A percentile compares a stretch with the other conserved stretches of the same genome.
Conservation (phyloP, 371 early-diverging fungal species). For the Paraphysoderma sedebokerense region DNA sequence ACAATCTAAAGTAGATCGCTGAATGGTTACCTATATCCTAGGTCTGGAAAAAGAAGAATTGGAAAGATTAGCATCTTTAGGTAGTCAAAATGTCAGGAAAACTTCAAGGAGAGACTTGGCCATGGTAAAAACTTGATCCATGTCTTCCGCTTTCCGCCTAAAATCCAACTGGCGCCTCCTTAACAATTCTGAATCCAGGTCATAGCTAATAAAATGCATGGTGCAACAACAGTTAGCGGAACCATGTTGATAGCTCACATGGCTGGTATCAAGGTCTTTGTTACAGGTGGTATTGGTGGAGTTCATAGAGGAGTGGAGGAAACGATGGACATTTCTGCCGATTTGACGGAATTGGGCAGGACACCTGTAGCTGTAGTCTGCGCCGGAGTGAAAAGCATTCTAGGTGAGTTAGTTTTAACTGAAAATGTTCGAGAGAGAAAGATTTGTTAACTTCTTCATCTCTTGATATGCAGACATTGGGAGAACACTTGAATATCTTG, state of each 20-base stretch:
- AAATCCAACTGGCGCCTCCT: too few species aligned
- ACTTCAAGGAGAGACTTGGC: slow-evolving; percentile 74
- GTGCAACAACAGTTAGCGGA: slow-evolving; percentile 81
- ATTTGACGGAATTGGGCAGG: slow-evolving; percentile 75
- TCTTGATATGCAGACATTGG: too few species aligned
- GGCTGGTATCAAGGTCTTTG: slow-evolving; percentile 76
- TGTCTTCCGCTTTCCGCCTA: too few species aligned
- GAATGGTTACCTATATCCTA: slow-evolving; percentile 8
- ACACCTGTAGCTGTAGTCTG: slow-evolving; percentile 87
- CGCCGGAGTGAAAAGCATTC: slow-evolving; percentile 82
- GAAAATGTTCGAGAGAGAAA: too few species aligned
- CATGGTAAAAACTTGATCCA: too few species aligned
- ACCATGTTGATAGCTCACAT: slow-evolving; percentile 72
- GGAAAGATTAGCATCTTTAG: slow-evolving; percentile 33
- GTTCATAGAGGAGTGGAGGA: slow-evolving; percentile 73
- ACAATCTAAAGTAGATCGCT: too few species aligned
- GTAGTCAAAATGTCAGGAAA: slow-evolving; percentile 45
- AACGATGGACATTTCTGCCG: slow-evolving; percentile 77
- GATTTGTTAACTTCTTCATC: too few species aligned
- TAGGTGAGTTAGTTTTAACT: too few species aligned
- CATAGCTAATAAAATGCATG: slow-evolving; percentile 8
- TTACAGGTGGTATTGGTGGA: slow-evolving; percentile 94
- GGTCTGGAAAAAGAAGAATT: slow-evolving; percentile 29
- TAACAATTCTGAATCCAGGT: neutral
- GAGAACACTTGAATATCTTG: slow-evolving; percentile 70